Evolutionary conservation across 78 protist genomes (phyloP), one percentile per base, ranked within the genome.

Genomic region (Dictyostelium purpureum): DNA sequence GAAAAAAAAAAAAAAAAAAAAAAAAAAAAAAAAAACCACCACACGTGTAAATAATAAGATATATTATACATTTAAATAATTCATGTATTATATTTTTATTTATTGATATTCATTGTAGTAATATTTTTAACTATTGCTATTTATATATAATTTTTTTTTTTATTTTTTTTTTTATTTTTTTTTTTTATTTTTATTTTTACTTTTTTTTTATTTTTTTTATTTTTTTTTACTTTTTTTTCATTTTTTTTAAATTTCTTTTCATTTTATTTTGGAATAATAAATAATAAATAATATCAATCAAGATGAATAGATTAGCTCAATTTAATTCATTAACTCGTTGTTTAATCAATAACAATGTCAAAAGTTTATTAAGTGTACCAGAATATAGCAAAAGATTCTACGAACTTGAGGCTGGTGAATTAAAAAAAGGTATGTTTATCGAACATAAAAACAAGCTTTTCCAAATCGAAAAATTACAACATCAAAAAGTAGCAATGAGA

Each of bases 401-500:
- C 54, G 80, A 70, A 31, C 28, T 83, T n/a, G 90, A 83, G 43
- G 90, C 90, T 11, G 16, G 77, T 40, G 90, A 83, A n/a, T 49
- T 83, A 31, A 83, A 83, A 19, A 70, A 33, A 28, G 90, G 90
- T 54, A 42, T 71, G 26, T 33, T 37, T 18, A 83, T 83, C 10
- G 90, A 83, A 71, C 16, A 70, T 21, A 83, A 83, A 45, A 47
- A 49, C 18, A 83, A 83, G 35, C 18, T 61, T 42, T 71, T 83
- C 7, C 54, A 42, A 56, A 71, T 77, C 24, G 33, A 40, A 57
- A 83, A 83, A 57, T 70, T 71, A 6, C 35, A 35, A 43, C 90
- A 83, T 83, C 89, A 81, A 69, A 81, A 81, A 26, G 89, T 81
- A 0, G 89, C 89, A 37, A 81, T 81, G 89, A 81, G 89, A 67